Conservation (phyloP, 1,139 yeast genomes). For the Suhomyces anneliseae region DNA sequence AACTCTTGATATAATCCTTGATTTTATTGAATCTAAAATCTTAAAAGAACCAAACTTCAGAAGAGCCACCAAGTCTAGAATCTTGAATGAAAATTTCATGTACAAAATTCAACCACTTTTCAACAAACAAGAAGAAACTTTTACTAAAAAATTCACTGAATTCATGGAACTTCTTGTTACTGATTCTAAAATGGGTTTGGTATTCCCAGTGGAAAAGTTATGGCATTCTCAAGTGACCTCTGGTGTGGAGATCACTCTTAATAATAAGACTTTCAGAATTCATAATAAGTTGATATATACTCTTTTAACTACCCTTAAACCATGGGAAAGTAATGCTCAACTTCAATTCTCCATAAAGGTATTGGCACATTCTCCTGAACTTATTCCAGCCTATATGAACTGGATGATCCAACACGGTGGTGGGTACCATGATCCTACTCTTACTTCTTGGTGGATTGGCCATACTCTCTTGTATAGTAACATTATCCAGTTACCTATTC, state of each 20-base stretch:
- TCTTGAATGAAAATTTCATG: slow-evolving; percentile 77
- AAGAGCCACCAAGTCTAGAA: slow-evolving; percentile 68
- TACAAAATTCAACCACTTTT: slow-evolving; percentile 58
- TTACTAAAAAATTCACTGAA: slow-evolving; percentile 34
- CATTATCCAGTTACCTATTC: slow-evolving; percentile 53
- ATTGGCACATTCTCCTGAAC: slow-evolving; percentile 59
- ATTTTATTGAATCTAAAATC: slow-evolving; percentile 50
- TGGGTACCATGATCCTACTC: slow-evolving; percentile 67
- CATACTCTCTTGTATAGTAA: slow-evolving; percentile 62
- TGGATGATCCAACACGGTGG: slow-evolving; percentile 54
- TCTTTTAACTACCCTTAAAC: slow-evolving; percentile 65
- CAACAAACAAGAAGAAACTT: slow-evolving; percentile 28
- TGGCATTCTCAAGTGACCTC: slow-evolving; percentile 35
- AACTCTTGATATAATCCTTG: slow-evolving; percentile 41
- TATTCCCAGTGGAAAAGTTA: slow-evolving; percentile 59
- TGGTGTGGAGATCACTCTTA: slow-evolving; percentile 38
- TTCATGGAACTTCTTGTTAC: slow-evolving; percentile 51
- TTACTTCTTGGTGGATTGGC: slow-evolving; percentile 82
- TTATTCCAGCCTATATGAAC: slow-evolving; percentile 70
- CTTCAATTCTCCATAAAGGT: slow-evolving; percentile 55
- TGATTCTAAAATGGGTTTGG: slow-evolving; percentile 58
- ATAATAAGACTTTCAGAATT: slow-evolving; percentile 52
- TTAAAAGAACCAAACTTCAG: slow-evolving; percentile 61
- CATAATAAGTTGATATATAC: slow-evolving; percentile 69
- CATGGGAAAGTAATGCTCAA: slow-evolving; percentile 75